Percentiles rank a stretch among this genome's conserved stretches.
Conservation (phyloP, 108 stramenopile genomes). For the Cyclotella cryptica region DNA sequence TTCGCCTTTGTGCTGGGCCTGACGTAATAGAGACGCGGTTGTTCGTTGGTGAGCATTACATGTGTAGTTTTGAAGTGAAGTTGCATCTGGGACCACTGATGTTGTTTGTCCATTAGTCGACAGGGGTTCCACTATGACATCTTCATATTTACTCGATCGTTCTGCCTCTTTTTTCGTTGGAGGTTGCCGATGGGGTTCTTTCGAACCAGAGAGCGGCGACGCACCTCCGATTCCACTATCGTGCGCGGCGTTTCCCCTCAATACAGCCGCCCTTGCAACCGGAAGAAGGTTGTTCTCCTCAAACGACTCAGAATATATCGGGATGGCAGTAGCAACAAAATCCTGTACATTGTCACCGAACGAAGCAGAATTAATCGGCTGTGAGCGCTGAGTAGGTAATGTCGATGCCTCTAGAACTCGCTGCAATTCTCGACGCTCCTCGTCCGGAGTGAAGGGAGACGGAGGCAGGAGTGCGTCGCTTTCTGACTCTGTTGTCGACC, state of each 20-base stretch:
- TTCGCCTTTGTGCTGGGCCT: constrained; percentile 30
- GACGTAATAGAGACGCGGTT: constrained; percentile 10
- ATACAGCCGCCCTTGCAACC: not conserved
- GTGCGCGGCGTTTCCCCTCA: not conserved
- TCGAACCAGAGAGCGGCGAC: too few relatives aligned
- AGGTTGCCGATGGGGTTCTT: not conserved
- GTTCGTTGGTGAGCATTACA: constrained; percentile 16
- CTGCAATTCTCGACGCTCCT: constrained; percentile 4
- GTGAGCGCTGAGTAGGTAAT: not conserved
- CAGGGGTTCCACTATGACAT: not conserved
- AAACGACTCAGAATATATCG: constrained; percentile 12
- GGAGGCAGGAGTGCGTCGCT: not conserved
- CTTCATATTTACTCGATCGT: not conserved
- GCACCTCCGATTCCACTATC: too few relatives aligned
- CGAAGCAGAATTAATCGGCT: not conserved
- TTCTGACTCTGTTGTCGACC: not conserved
- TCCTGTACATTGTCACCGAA: not conserved
- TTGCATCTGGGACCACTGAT: not conserved
- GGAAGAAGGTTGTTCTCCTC: constrained; percentile 4
- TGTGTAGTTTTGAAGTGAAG: not conserved
- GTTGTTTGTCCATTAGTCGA: not conserved
- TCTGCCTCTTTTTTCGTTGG: not conserved
- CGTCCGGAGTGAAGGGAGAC: not conserved
- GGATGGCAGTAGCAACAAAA: constrained; percentile 26
- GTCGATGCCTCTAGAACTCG: not conserved